A percentile compares a stretch with the other conserved stretches of the same genome.
These are phyloP conservation scores for Artomyces pyxidatus DNA, from an alignment of 768 basidiomycete genomes.

Conservation along the genomic window DNA sequence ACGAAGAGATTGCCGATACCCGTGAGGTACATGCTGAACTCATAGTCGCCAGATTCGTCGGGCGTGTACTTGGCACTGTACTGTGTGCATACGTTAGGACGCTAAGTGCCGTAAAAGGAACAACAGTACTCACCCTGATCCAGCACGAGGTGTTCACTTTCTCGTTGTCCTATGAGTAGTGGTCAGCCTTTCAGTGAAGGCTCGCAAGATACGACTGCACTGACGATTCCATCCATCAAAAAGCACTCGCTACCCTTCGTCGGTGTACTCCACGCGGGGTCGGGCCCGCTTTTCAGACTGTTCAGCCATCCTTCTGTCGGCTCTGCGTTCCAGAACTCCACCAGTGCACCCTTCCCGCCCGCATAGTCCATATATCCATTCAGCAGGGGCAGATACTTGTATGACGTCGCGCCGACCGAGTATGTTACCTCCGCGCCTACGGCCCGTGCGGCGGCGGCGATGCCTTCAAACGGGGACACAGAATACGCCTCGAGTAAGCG, in stretches of 20 bases:
- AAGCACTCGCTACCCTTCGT: slow-evolving; percentile 30
- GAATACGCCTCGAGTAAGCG: slow-evolving; percentile 41
- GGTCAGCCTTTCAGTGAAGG: neutral
- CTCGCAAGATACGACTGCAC: slow-evolving; percentile 10
- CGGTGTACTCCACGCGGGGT: slow-evolving; percentile 29
- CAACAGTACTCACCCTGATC: slow-evolving; percentile 28
- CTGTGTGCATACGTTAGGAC: slow-evolving; percentile 20
- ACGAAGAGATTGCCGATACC: slow-evolving; percentile 46
- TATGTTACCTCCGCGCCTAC: neutral
- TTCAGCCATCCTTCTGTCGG: neutral
- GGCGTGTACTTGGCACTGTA: slow-evolving; percentile 38
- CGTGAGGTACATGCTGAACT: slow-evolving; percentile 38
- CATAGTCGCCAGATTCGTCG: slow-evolving; percentile 41
- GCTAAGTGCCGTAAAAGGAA: neutral
- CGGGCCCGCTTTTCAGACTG: slow-evolving; percentile 15
- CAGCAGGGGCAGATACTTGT: slow-evolving; percentile 44
- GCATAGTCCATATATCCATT: slow-evolving; percentile 32
- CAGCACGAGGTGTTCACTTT: slow-evolving; percentile 35
- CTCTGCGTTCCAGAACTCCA: slow-evolving; percentile 40
- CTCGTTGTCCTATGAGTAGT: slow-evolving; percentile 24
- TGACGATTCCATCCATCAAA: slow-evolving; percentile 35
- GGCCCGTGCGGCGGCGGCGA: slow-evolving; percentile 17
- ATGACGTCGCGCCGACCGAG: slow-evolving; percentile 29
- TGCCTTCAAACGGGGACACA: slow-evolving; percentile 53
- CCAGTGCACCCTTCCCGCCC: slow-evolving; percentile 25